These are phyloP conservation scores for Elongisporangium anandrum DNA, from an alignment of 352 stramenopile species.

Conservation along the genomic window DNA sequence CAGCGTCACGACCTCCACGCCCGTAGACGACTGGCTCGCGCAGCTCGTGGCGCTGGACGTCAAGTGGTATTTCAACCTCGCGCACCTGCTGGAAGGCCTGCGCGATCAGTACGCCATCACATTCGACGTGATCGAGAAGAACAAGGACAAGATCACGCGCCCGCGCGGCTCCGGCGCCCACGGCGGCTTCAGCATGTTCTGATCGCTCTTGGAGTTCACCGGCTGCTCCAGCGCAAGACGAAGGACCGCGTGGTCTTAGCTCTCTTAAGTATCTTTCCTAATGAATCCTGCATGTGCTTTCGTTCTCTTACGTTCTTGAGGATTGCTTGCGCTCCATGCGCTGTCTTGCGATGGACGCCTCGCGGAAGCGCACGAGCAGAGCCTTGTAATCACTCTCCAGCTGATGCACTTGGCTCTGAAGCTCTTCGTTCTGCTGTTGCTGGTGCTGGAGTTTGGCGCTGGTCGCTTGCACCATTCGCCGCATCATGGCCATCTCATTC, in stretches of 20 bases:
- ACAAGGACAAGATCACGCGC: constrained; percentile 77
- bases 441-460: background rate
- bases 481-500: background rate
- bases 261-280: constrained; percentile 1
- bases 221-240: background rate
- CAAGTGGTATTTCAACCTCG: constrained; percentile 84
- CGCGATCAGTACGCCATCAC: constrained; percentile 76
- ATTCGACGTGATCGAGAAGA: constrained; percentile 68
- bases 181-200: constrained; percentile 81
- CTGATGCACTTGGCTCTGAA: background rate
- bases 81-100: constrained; percentile 59
- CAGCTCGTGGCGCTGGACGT: constrained; percentile 72
- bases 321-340: constrained; percentile 2
- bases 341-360: constrained; percentile 3
- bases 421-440: background rate
- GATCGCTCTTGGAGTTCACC: background rate
- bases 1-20: constrained; percentile 20
- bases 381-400: background rate
- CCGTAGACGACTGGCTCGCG: constrained; percentile 51
- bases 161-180: constrained; percentile 64
- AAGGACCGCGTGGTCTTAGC: background rate
- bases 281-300: background rate
- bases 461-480: background rate
- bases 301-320: background rate
- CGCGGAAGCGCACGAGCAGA: constrained; percentile 14